Evolutionary conservation across 805 yeast species (phyloP), one percentile per base, ranked within the genome.

Genomic region (Sungouiella thailandica): DNA sequence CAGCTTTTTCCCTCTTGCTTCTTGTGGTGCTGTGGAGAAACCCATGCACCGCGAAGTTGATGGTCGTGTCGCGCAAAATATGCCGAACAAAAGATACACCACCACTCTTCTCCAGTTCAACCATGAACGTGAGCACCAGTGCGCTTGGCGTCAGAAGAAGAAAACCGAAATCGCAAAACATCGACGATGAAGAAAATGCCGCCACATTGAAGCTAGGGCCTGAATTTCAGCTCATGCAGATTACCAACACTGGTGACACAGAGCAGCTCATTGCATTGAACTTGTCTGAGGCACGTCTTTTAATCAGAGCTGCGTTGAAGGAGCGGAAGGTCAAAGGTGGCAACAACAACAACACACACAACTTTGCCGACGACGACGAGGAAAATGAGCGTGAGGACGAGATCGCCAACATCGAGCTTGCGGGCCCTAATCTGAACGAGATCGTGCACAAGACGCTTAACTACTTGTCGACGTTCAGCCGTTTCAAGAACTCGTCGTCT

Each of bases 111-210:
- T n/a, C n/a, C n/a, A n/a, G n/a, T n/a, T n/a, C n/a, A n/a, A n/a
- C n/a, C n/a, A 87, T 88, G 96, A 88, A 88, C 58, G 79, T 86
- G 25, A 83, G 95, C 23, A 85, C 95, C 24, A 84, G 95, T 32
- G 84, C 96, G 4, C 74, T 86, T 31, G 90, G 89, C 17, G 84
- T 83, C 28, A 76, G 87, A 55, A 79, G 95, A 65, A 76, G 95
- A 59, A 70, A 69, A 43, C 69, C 73, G 17, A 70, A 60, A 41
- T 57, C 66, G 9, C 78, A 65, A 51, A 80, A 78, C 38, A 71
- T 77, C 27, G 89, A 80, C 38, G 95, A 85, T 44, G 97, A 89
- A 52, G 97, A 90, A 54, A 94, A 93, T 52, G 94, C 97, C 0
- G 78, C 96, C 0, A 72, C 75, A 32, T 71, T 93, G 47, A 82